Percentiles rank a stretch among this genome's conserved stretches.
These are phyloP conservation scores for Mariannaea sp. DNA, from an alignment of 2,329 filamentous ascomycete species.

Conservation along the genomic window DNA sequence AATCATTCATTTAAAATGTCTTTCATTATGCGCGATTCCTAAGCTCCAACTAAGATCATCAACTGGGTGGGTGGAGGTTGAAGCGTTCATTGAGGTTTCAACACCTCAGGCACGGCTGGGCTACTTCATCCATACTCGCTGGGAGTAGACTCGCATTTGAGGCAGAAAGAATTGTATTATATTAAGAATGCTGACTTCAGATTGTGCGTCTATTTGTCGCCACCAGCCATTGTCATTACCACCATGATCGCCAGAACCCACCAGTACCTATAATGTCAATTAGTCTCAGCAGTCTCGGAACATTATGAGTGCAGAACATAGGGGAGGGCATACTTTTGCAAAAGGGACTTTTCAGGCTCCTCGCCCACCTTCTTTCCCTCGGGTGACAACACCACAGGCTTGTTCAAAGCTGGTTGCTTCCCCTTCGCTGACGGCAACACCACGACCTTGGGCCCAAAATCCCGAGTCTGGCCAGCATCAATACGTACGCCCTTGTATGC, in stretches of 20 bases:
- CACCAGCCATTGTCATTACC: conserved; percentile 58
- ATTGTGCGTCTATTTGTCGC: conserved; percentile 53
- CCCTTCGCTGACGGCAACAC: conserved; percentile 55
- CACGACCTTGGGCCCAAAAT: conserved; percentile 65
- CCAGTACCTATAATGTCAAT: conserved; percentile 61
- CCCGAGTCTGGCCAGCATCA: conserved; percentile 67
- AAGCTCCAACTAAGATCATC: no score
- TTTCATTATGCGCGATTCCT: no score
- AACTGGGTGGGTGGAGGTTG: no score
- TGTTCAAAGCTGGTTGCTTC: conserved; percentile 64
- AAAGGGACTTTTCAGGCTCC: conserved; percentile 64
- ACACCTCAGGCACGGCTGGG: no score
- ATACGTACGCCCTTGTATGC: conserved; percentile 61
- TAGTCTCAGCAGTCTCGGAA: conserved; percentile 36
- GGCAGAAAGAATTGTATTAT: not conserved
- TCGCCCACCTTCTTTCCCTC: conserved; percentile 63
- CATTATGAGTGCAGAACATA: not conserved
- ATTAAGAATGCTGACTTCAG: conserved; percentile 9
- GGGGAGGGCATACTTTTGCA: conserved; percentile 64
- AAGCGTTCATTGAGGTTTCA: no score
- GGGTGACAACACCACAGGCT: conserved; percentile 64
- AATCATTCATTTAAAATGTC: no score
- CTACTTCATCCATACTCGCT: no score
- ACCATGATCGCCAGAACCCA: conserved; percentile 63
- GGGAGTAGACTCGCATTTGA: no score